Conservation (phyloP, 179 eudicot genomes). For the Silene vulgaris region DNA sequence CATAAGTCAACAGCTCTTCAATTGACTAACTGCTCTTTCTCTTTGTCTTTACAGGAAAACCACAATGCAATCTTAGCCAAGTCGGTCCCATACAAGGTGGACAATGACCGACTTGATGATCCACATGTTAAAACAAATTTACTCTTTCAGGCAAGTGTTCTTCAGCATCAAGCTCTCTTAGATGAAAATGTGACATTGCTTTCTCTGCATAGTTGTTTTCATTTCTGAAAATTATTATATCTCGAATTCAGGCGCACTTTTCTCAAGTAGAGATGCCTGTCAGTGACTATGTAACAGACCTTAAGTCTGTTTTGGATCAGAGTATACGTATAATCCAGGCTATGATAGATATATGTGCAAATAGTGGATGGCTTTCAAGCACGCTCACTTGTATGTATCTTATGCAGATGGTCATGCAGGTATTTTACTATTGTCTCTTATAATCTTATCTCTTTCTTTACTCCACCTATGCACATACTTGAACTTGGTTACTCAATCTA, state of each 20-base stretch:
- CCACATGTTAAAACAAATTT: conserved; percentile 97
- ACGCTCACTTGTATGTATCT: conserved; percentile 86
- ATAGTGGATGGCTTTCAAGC: conserved; percentile 98
- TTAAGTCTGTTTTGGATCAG: conserved; percentile 95
- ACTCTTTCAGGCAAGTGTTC: conserved; percentile 63
- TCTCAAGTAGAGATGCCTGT: conserved; percentile 83
- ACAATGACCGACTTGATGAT: conserved; percentile 84
- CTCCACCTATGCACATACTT: not conserved
- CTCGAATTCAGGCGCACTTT: conserved; percentile 79
- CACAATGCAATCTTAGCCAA: conserved; percentile 65
- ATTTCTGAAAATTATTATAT: not conserved
- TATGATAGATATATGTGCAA: conserved; percentile 96
- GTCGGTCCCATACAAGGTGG: conserved; percentile 64
- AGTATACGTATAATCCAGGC: conserved; percentile 97
- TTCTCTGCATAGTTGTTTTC: not conserved
- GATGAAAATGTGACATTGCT: not conserved
- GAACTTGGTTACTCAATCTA: not conserved
- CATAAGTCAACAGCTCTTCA: conserved; percentile 3
- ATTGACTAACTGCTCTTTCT: not conserved
- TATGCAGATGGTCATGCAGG: conserved; percentile 99
- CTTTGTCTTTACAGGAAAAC: conserved; percentile 57
- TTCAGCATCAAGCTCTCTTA: conserved; percentile 6
- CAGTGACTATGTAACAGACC: conserved; percentile 88
- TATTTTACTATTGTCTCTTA: conserved; percentile 23
- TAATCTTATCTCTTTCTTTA: not conserved